Evolutionary conservation across 2,329 filamentous ascomycete species (phyloP), one percentile per base, ranked within the genome.

Genomic region (Apiospora pterosperma): DNA sequence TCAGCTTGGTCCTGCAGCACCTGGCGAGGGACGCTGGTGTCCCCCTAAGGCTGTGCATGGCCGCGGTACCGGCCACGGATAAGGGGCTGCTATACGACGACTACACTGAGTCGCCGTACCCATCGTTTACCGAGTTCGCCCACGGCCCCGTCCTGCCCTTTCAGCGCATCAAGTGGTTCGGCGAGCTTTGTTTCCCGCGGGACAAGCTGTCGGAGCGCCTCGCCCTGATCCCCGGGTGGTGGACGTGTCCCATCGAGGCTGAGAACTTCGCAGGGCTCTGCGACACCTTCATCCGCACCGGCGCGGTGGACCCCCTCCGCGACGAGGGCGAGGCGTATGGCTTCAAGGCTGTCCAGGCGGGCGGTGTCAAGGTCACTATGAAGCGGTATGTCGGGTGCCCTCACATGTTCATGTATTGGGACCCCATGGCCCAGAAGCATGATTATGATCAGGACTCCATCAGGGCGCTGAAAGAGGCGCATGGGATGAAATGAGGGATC

Each of bases 291-390:
- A 70, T 77, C 52, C 67, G 74, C 39, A 79, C 75, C 1, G 77
- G 60, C 6, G 75, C 75, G 69, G 73, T 64, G 38, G 81, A 83
- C 67, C 79, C 80, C 2, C 68, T 84, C 62, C 74, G 82, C 2
- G 82, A 84, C 67, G 82, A 84, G 68, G 82, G 81, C 2, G 81
- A 84, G 71, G 77, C 77, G 0, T 84, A 84, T 66, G 82, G 74
- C 0, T 70, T 71, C 67, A 75, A 77, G 67, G 68, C 84, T 63
- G 71, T 80, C 11, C 76, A 79, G 66, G 72, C 74, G n/a, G 82
- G 82, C 2, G 79, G 79, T 65, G 6, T 39, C 36, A 77, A 81
- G 68, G 81, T 84, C 28, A 78, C 77, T 1, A 66, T 80, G 65
- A 80, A 78, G 69, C 71, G 81, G n/a, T 84, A 82, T 66, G 67